Base-by-base conservation (phyloP, 306 rosid genomes). In the Glycine latifolia region DNA sequence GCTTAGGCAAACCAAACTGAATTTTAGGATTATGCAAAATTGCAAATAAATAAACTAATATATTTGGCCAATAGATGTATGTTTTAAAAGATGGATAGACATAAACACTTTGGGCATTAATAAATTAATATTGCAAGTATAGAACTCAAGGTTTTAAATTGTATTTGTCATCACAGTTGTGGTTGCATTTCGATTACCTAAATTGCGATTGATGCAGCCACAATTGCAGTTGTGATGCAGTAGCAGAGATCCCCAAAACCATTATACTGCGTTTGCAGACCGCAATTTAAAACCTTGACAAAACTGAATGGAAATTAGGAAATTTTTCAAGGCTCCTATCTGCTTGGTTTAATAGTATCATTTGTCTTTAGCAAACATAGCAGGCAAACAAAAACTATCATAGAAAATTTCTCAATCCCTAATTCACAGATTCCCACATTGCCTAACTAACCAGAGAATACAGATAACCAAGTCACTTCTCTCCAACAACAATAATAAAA, bases 41-140 rank as follows among this genome's bases (percentile, higher is more conserved):
- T 39, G 44, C 44, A 77, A 77, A 66, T 12, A 52, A 37, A 37
- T 2, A 16, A 74, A 74, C 14, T 16, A 12, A 74, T 35, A 52
- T 20, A 50, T 48, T 60, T 11, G 2, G 49, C 14, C 65, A 7
- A 16, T 47, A 66, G 52, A 52, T 16, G 43, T 65, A 54, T 75
- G 73, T 79, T 59, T 39, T 69, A 50, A 61, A 82, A 31, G 67
- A 77, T 48, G 73, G 62, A 17, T 52, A 61, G 86, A 39, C 15
- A 41, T 61, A 50, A 60, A 52, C 71, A 33, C 41, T 17, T 9
- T 39, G 10, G 67, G 54, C 65, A 75, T 46, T 26, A 67, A 67
- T 61, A 17, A 67, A 44, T 62, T 33, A 50, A 55, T 11, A 53
- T 7, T 62, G 44, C 8, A 81, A 39, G 31, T 43, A 67, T 67